These are phyloP conservation scores for Aspergillus niger DNA, from an alignment of 2,329 filamentous ascomycete species.

Conservation along the genomic window DNA sequence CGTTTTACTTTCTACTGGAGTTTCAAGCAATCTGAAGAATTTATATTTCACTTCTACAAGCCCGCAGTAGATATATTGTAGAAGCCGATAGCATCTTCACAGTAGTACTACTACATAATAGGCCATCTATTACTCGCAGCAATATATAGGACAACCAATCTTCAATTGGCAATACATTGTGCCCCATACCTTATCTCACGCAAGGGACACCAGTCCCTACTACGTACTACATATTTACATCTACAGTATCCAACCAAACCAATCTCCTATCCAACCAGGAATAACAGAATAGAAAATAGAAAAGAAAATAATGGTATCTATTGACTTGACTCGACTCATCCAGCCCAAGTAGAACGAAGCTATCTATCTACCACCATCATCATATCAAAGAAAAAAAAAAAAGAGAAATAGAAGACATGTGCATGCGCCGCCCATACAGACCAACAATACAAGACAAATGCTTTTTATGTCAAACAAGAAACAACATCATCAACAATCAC, in stretches of 20 bases:
- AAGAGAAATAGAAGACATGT: not conserved
- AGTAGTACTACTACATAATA: too few species aligned
- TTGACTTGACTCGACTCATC: slow-evolving; percentile 5
- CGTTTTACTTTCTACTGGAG: not conserved
- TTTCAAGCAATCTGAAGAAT: not conserved
- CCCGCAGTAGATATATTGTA: not conserved
- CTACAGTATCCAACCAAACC: too few species aligned
- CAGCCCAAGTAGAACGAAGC: not conserved
- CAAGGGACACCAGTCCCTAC: too few species aligned
- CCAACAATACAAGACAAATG: slow-evolving; percentile 11
- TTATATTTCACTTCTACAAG: not conserved
- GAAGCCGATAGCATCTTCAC: too few species aligned
- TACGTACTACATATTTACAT: too few species aligned
- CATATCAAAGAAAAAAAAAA: not conserved
- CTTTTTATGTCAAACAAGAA: slow-evolving; percentile 19
- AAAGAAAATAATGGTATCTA: slow-evolving; percentile 16
- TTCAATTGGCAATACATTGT: too few species aligned
- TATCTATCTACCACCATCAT: slow-evolving; percentile 10
- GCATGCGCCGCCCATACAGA: slow-evolving; percentile 22
- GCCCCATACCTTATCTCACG: too few species aligned
- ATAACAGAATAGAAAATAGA: not conserved
- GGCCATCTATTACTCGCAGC: too few species aligned
- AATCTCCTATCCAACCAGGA: not conserved
- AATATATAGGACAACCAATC: too few species aligned
- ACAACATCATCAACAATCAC: too few species aligned